A percentile compares a stretch with the other conserved stretches of the same genome.
Conservation (phyloP, 352 stramenopile genomes). For the Phytophthora lateralis region DNA sequence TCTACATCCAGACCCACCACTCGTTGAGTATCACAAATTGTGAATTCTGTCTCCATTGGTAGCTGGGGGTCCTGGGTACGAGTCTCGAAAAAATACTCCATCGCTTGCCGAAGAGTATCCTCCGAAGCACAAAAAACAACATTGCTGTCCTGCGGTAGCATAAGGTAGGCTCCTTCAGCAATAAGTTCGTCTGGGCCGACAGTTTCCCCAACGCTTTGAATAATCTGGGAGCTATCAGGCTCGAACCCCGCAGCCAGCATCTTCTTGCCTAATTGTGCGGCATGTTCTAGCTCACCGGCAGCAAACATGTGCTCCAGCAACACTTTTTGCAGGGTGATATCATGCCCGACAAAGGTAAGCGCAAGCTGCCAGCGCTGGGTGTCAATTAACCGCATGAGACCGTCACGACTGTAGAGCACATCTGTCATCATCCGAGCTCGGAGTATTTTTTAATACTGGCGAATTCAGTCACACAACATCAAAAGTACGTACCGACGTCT, state of each 20-base stretch:
- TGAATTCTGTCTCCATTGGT: neutral
- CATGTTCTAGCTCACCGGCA: conserved; percentile 35
- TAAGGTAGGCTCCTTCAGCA: conserved; percentile 28
- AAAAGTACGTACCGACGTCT: conserved; percentile 45
- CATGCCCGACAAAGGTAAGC: conserved; percentile 63
- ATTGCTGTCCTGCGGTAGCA: conserved; percentile 19
- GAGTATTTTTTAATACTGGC: neutral
- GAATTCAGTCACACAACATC: neutral
- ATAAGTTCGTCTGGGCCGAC: neutral
- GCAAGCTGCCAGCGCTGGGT: conserved; percentile 67
- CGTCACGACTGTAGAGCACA: conserved; percentile 66
- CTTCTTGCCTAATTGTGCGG: conserved; percentile 38
- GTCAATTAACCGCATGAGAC: conserved; percentile 61
- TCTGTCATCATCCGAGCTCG: conserved; percentile 22
- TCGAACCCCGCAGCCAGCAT: conserved; percentile 30
- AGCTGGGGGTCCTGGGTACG: neutral
- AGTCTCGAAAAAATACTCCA: conserved; percentile 33
- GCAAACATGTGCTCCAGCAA: conserved; percentile 54
- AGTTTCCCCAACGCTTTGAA: neutral
- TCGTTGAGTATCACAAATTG: neutral
- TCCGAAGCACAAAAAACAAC: conserved; percentile 57
- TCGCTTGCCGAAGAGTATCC: conserved; percentile 22
- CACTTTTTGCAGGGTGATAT: conserved; percentile 50
- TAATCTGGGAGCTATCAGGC: conserved; percentile 13
- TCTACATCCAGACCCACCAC: conserved; percentile 70